These are phyloP conservation scores for Eimeria zaria DNA, from an alignment of 169 alveolate species.

Conservation along the genomic window DNA sequence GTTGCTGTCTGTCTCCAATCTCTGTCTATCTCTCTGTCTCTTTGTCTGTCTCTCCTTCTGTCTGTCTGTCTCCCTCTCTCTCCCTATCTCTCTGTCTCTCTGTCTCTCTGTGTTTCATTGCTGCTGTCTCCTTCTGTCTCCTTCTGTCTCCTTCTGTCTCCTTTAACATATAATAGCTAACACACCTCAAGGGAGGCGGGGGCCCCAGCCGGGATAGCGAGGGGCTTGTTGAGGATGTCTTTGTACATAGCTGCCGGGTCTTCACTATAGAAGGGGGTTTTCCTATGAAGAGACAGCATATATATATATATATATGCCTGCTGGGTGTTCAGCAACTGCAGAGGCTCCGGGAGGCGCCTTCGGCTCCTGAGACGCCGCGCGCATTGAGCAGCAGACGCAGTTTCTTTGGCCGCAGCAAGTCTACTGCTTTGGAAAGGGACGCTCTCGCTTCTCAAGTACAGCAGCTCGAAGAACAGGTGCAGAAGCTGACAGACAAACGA, in stretches of 20 bases:
- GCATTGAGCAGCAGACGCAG: conserved; percentile 37
- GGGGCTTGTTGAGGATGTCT: conserved; percentile 19
- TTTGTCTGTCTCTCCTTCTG: too few relatives aligned
- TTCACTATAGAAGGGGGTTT: conserved; percentile 74
- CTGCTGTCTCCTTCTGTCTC: too few relatives aligned
- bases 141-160: too few relatives aligned
- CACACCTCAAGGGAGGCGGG: not conserved
- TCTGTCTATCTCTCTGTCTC: too few relatives aligned
- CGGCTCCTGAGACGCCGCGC: conserved; percentile 66
- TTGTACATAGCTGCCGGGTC: conserved; percentile 61
- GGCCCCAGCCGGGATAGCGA: not conserved
- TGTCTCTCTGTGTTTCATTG: too few relatives aligned
- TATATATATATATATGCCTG: not conserved
- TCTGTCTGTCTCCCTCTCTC: too few relatives aligned
- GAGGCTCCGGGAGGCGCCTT: conserved; percentile 68
- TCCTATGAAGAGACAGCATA: not conserved
- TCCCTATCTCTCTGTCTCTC: too few relatives aligned
- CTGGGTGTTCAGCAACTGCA: conserved; percentile 18
- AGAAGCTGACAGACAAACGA: conserved; percentile 60
- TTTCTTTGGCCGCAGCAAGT: conserved; percentile 68
- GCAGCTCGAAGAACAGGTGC: conserved; percentile 61
- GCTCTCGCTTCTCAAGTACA: conserved; percentile 66
- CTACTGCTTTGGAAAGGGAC: conserved; percentile 66
- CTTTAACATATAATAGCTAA: too few relatives aligned
- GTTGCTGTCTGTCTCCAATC: too few relatives aligned